A percentile compares a stretch with the other conserved stretches of the same genome.
phyloP scores from a whole-genome alignment of 1,284 basidiomycete species.

The Puccinia hordei region DNA sequence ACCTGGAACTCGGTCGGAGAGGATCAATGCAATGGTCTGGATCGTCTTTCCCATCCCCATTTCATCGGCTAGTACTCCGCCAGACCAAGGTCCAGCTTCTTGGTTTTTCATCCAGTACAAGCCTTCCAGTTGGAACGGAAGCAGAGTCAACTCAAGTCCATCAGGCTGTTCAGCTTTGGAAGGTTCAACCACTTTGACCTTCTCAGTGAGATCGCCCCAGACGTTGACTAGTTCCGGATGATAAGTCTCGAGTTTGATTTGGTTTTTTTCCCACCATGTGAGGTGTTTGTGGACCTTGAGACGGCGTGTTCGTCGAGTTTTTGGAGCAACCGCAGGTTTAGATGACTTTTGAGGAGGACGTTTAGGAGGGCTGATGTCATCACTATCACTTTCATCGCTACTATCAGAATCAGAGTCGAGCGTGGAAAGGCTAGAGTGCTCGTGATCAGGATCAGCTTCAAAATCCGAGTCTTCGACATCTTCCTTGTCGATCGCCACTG shows the following conservation, averaged over 20 bases:
- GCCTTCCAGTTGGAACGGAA: slow-evolving; percentile 84
- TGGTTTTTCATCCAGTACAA: slow-evolving; percentile 95
- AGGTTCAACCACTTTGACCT: slow-evolving; percentile 61
- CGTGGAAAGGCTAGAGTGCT: slow-evolving; percentile 6
- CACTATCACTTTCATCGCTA: background rate
- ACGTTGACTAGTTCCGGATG: slow-evolving; percentile 74
- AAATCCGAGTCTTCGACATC: slow-evolving; percentile 27
- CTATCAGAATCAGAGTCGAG: slow-evolving; percentile 24
- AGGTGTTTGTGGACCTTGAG: slow-evolving; percentile 10
- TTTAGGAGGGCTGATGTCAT: background rate
- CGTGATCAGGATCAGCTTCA: background rate
- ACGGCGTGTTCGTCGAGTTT: slow-evolving; percentile 12
- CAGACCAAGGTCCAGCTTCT: slow-evolving; percentile 81
- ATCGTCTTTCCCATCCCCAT: slow-evolving; percentile 52
- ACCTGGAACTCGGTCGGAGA: slow-evolving; percentile 46
- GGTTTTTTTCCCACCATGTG: slow-evolving; percentile 50
- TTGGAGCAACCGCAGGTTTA: background rate
- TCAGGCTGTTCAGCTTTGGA: slow-evolving; percentile 66
- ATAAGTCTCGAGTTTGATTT: slow-evolving; percentile 56
- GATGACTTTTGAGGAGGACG: background rate
- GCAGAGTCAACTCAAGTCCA: slow-evolving; percentile 66
- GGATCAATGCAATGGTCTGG: slow-evolving; percentile 49
- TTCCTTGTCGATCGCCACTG: background rate
- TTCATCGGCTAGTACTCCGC: slow-evolving; percentile 72
- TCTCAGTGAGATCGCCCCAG: slow-evolving; percentile 81